Base-by-base conservation (phyloP, 2,329 filamentous ascomycete species). In the Orbilia oligospora region DNA sequence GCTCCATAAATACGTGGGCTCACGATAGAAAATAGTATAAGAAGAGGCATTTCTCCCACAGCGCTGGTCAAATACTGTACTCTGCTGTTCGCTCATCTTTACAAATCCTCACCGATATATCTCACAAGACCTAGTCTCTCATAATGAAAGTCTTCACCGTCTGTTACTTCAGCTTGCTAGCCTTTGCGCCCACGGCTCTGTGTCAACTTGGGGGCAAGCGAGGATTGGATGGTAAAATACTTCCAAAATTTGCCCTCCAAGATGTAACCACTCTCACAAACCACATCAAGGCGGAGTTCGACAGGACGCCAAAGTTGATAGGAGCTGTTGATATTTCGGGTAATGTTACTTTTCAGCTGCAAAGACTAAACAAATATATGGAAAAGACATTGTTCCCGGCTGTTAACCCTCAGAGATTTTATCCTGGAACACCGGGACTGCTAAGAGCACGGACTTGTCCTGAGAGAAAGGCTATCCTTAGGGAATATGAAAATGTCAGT, bases 401-500 rank as follows among this genome's bases (percentile, higher is more conserved):
- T 20, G 55, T 75, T 5, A 69, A 75, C 22, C 71, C 71, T 5
- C 71, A 75, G 22, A 55, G 64, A 14, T 75, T 69, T 20, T 41
- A 44, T 3, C 71, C 71, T 10, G 48, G 33, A 1, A 46, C 22
- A 14, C 49, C 38, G 27, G 58, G 58, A 8, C 0, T n/a, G 10
- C 9, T 69, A 14, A 61, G 63, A 24, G 64, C 38, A 36, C 67
- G 71, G 14, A 69, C 63, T 30, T 75, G 71, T 27, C 1, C 27
- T 1, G 63, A 75, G 27, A 33, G 71, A 38, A 64, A n/a, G 33
- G 53, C 10, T n/a, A 75, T 75, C 2, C 53, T 75, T 16, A 41
- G 22, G 24, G 63, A 64, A 1, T 75, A 75, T 30, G 61, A 64
- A 24, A 55, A 69, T n/a, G 71, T 75, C 24, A 16, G 71, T 61